Conservation (phyloP, 2,329 filamentous ascomycete genomes). For the Simplicillium aogashimaense region DNA sequence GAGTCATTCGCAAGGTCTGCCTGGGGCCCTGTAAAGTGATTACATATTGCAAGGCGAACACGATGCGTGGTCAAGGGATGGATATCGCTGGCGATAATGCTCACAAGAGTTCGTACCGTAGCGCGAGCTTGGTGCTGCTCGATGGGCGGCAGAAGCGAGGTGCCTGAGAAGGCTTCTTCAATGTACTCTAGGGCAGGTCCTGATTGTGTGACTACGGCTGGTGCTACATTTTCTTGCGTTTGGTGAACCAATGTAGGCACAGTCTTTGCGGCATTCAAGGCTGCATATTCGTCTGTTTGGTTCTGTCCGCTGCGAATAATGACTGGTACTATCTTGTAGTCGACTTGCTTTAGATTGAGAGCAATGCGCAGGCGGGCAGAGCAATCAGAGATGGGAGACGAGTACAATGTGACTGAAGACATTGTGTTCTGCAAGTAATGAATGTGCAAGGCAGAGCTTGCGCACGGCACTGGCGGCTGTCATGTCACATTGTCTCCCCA, state of each 20-base stretch:
- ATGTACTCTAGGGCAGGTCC: constrained; percentile 40
- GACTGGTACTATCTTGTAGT: constrained; percentile 27
- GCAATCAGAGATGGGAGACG: constrained; percentile 16
- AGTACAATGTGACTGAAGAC: not conserved
- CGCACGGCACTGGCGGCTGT: no score
- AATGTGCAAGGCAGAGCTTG: no score
- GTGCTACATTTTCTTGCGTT: constrained; percentile 4
- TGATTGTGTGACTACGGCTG: constrained; percentile 30
- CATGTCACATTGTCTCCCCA: no score
- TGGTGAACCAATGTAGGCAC: constrained; percentile 31
- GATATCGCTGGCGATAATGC: constrained; percentile 35
- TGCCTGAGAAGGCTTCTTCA: constrained; percentile 27
- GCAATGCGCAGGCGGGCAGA: constrained; percentile 40
- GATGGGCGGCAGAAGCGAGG: constrained; percentile 26
- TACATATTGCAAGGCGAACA: not conserved
- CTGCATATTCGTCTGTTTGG: constrained; percentile 18
- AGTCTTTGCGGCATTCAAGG: constrained; percentile 30
- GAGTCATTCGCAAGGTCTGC: not conserved
- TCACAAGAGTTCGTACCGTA: constrained; percentile 29
- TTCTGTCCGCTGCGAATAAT: constrained; percentile 36
- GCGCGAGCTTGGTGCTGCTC: constrained; percentile 23
- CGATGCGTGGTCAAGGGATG: constrained; percentile 38
- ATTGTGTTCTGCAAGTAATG: no score
- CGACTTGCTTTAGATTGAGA: constrained; percentile 31
- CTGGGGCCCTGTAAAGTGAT: not conserved